Conservation (phyloP, 164 flowering plant species). For the Warburgia ugandensis region DNA sequence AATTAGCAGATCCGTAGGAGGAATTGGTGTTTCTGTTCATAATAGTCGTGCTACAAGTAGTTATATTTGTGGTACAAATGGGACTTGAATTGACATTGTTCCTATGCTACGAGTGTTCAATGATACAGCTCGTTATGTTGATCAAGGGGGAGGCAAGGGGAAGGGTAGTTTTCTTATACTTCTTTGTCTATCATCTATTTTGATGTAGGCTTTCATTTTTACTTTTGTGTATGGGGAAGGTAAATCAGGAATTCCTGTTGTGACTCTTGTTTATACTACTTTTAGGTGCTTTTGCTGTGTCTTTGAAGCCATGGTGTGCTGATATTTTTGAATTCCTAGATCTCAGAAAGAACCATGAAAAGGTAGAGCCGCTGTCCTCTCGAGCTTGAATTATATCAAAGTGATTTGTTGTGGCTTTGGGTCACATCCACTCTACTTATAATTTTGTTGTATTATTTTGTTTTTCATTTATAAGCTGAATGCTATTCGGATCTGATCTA, state of each 20-base stretch:
- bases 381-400: too few relatives aligned
- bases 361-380: too few relatives aligned
- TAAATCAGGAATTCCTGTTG: background rate
- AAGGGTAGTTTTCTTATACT: slow-evolving; percentile 45
- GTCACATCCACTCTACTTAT: too few relatives aligned
- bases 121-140: slow-evolving; percentile 99
- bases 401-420: too few relatives aligned
- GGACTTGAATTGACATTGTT: slow-evolving; percentile 93
- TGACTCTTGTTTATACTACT: background rate
- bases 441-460: too few relatives aligned
- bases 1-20: slow-evolving; percentile 98
- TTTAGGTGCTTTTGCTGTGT: slow-evolving; percentile 98
- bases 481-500: too few relatives aligned
- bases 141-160: slow-evolving; percentile 99
- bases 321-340: slow-evolving; percentile 92
- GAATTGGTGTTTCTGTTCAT: slow-evolving; percentile 96
- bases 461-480: too few relatives aligned
- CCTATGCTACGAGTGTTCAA: slow-evolving; percentile 97
- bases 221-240: background rate
- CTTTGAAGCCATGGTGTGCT: slow-evolving; percentile 99
- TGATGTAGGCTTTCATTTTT: background rate
- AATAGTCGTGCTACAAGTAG: slow-evolving; percentile 94
- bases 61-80: slow-evolving; percentile 98
- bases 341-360: slow-evolving; percentile 94
- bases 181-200: too few relatives aligned